Conservation (phyloP, 2,329 filamentous ascomycete species). For the Endothia cerciana region DNA sequence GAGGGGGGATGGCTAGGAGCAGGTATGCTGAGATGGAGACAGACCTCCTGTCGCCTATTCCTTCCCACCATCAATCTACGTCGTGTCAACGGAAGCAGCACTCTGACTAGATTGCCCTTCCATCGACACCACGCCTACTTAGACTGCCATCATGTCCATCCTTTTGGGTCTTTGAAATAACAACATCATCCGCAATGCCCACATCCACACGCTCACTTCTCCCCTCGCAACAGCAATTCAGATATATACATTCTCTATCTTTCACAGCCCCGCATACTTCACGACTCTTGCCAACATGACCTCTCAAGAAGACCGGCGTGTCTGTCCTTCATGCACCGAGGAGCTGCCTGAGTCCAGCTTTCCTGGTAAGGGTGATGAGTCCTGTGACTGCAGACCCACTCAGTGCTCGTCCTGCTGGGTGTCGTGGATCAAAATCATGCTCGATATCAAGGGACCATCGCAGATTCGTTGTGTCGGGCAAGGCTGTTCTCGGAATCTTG, state of each 20-base stretch:
- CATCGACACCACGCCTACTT: neutral
- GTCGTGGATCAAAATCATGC: slow-evolving; percentile 1
- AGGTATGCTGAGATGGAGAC: neutral
- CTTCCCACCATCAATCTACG: neutral
- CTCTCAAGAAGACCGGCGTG: neutral
- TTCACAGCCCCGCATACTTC: neutral
- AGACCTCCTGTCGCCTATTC: neutral
- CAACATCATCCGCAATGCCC: neutral
- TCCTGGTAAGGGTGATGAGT: neutral
- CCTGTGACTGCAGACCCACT: slow-evolving; percentile 3
- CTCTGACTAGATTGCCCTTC: neutral
- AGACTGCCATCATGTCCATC: neutral
- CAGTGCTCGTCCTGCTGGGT: slow-evolving; percentile 1
- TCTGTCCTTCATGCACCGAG: slow-evolving; percentile 10
- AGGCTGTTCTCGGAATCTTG: neutral
- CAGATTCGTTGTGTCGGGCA: slow-evolving; percentile 4
- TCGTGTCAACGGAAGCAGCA: neutral
- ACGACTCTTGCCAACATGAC: neutral
- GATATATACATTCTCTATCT: neutral
- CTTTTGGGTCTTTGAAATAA: neutral
- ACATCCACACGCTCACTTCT: neutral
- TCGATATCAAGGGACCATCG: neutral
- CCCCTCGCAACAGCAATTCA: neutral
- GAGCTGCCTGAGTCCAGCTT: slow-evolving; percentile 5
- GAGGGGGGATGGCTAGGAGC: neutral